Percentiles rank a stretch among this genome's conserved stretches.
These are phyloP conservation scores for Solanum neorickii DNA, from an alignment of 257 asterid species.

Conservation along the genomic window DNA sequence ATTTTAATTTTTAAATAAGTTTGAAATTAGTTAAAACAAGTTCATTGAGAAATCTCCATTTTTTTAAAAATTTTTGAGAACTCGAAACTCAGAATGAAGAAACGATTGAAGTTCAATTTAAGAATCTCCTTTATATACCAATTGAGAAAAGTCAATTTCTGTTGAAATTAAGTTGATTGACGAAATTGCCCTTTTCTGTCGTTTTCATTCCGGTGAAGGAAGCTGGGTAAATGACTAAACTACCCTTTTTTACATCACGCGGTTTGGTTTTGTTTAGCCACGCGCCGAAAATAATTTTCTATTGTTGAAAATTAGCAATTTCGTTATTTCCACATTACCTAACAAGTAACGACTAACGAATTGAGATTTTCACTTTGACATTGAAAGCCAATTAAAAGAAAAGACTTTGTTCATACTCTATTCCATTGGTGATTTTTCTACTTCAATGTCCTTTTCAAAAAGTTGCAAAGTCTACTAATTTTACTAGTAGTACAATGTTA, in stretches of 20 bases:
- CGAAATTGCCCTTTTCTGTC: constrained; percentile 24
- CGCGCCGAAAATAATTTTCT: not conserved
- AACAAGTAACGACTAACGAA: not conserved
- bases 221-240: constrained; percentile 9
- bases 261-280: not conserved
- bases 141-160: not conserved
- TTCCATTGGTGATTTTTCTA: not conserved
- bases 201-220: not conserved
- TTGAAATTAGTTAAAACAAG: not conserved
- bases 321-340: not conserved
- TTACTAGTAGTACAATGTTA: not conserved
- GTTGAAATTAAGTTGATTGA: not conserved
- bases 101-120: not conserved
- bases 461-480: not conserved
- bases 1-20: not conserved
- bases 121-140: not conserved
- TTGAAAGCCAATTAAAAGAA: not conserved
- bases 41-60: not conserved
- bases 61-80: not conserved
- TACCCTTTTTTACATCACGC: constrained; percentile 3
- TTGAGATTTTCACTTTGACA: not conserved
- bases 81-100: not conserved
- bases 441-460: not conserved
- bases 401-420: not conserved
- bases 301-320: not conserved